Base-by-base conservation (phyloP, 768 basidiomycete genomes). In the Mycena indigotica region DNA sequence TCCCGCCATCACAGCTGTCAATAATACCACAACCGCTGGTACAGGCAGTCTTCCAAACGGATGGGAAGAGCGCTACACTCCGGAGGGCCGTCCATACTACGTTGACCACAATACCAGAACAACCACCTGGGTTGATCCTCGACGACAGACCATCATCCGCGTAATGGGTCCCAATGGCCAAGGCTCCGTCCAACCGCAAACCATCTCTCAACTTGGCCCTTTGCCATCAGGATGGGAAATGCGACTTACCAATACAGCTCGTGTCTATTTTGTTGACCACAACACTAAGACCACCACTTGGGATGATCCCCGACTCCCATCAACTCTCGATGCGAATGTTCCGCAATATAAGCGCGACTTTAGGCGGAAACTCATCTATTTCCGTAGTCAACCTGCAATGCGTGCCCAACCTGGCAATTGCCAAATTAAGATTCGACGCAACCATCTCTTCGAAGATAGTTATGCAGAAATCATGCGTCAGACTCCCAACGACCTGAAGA, bases 331-430 rank as follows among this genome's bases (percentile, higher is more conserved):
- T 71, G 83, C 93, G 44, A 98, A 97, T 66, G 96, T 98, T 1
- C 97, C 97, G 17, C 97, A 99, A 75, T 98, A 98, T 84, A 98
- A 99, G 81, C 95, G 97, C 44, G 97, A 99, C 80, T 99, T 99
- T 82, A 83, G 97, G 66, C 83, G 97, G 75, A 99, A 99, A 76
- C 89, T 99, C 61, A 98, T 99, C 63, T 99, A 99, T 77, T 99
- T 99, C 89, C 84, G 97, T 65, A 95, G 92, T 67, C 97, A 99
- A 71, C 97, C 97, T 51, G 95, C 95, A 5, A 92, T 99, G 83
- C 89, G 97, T 60, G 92, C 95, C 8, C 95, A 96, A 72, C 96
- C 97, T 28, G 97, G 97, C 56, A 98, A 98, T 68, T 98, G 97
- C 72, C 96, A 98, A 76, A 94, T 99, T 75, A 98, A 98, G 80